Conservation (phyloP, 768 basidiomycete genomes). For the Roridomyces roridus region DNA sequence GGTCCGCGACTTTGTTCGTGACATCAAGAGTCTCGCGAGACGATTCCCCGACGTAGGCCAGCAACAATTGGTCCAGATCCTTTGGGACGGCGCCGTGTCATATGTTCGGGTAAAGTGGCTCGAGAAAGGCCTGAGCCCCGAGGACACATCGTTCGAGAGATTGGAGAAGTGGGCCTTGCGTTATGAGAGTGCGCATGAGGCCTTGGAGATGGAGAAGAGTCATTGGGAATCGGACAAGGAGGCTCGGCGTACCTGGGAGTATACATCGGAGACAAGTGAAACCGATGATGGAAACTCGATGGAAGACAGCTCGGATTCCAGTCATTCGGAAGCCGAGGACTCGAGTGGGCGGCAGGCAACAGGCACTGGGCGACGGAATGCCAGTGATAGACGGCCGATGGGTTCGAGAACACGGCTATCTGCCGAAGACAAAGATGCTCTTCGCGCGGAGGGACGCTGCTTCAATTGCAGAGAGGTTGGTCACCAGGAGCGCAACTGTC, state of each 20-base stretch:
- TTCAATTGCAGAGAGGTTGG: constrained; percentile 29
- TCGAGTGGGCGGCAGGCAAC: too few relatives aligned
- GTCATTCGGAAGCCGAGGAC: too few relatives aligned
- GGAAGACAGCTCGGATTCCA: neutral
- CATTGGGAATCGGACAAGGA: constrained; percentile 5
- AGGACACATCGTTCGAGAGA: neutral
- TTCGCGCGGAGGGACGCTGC: constrained; percentile 27
- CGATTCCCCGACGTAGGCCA: constrained; percentile 18
- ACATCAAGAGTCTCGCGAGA: constrained; percentile 5
- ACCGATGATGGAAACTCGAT: neutral
- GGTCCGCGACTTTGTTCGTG: constrained; percentile 15
- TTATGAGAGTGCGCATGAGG: constrained; percentile 5
- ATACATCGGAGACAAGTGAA: neutral
- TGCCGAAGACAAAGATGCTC: constrained; percentile 17
- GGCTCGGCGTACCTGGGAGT: constrained; percentile 9
- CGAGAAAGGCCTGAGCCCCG: constrained; percentile 5
- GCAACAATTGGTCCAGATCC: constrained; percentile 6
- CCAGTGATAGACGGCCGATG: neutral
- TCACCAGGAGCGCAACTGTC: constrained; percentile 30
- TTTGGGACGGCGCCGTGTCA: constrained; percentile 4
- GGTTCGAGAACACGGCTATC: neutral
- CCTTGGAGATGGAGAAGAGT: neutral
- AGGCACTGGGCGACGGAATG: too few relatives aligned
- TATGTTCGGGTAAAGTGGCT: constrained; percentile 9
- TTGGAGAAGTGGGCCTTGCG: constrained; percentile 4